These are phyloP conservation scores for Metschnikowia kunwiensis DNA, from an alignment of 805 yeast genomes.

Conservation along the genomic window DNA sequence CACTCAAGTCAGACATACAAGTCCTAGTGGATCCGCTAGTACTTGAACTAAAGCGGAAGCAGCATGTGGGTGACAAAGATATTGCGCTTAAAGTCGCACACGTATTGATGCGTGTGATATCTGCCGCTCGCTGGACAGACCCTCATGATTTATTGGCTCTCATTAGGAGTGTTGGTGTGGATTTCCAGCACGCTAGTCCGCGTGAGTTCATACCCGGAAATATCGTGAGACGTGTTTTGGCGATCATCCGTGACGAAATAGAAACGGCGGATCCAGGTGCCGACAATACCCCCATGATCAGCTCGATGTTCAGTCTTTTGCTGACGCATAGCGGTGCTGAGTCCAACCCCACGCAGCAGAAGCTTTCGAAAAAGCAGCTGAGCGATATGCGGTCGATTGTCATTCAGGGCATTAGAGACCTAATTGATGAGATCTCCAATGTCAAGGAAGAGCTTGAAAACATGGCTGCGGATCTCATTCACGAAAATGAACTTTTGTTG, in stretches of 20 bases:
- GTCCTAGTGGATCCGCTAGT: slow-evolving; percentile 39
- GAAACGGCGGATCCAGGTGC: slow-evolving; percentile 55
- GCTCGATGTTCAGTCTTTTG: slow-evolving; percentile 83
- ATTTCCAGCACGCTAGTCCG: slow-evolving; percentile 78
- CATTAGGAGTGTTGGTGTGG: slow-evolving; percentile 69
- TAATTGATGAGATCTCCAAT: slow-evolving; percentile 86
- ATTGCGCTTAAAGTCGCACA: slow-evolving; percentile 89
- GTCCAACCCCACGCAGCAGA: slow-evolving; percentile 11
- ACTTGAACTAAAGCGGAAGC: slow-evolving; percentile 72
- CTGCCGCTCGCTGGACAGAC: slow-evolving; percentile 84
- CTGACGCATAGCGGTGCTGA: slow-evolving; percentile 43
- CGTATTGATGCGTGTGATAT: slow-evolving; percentile 78
- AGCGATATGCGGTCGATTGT: slow-evolving; percentile 78
- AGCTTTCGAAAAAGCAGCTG: slow-evolving; percentile 41
- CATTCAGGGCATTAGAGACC: slow-evolving; percentile 88
- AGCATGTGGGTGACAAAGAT: slow-evolving; percentile 72
- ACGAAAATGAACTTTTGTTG: slow-evolving; percentile 78
- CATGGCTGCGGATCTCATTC: slow-evolving; percentile 90
- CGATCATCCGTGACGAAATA: slow-evolving; percentile 82
- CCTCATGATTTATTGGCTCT: slow-evolving; percentile 69
- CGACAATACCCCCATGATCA: slow-evolving; percentile 47
- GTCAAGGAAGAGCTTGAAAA: slow-evolving; percentile 88
- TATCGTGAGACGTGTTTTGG: slow-evolving; percentile 83
- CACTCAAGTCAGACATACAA: slow-evolving; percentile 29
- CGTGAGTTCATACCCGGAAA: slow-evolving; percentile 87